Conservation (phyloP, 306 rosid species). For the Cucumis melo region DNA sequence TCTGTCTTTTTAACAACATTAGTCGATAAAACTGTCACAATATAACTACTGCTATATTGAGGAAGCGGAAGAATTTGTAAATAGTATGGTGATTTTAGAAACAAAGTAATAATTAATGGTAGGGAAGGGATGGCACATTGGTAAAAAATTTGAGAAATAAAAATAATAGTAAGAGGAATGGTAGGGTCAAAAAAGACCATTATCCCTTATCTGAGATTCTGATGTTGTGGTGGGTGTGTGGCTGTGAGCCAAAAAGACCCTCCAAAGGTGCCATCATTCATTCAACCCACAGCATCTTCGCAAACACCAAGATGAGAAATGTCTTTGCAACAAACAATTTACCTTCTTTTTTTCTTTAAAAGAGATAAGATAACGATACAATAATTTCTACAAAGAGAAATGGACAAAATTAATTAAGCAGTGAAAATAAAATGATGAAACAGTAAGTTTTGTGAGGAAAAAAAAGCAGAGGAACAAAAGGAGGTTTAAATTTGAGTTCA, state of each 20-base stretch:
- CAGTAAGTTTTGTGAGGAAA: constrained; percentile 10
- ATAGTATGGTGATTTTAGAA: too few relatives aligned
- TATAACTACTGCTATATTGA: too few relatives aligned
- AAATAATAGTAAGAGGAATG: background rate
- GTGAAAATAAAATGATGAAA: constrained; percentile 8
- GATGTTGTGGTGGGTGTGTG: constrained; percentile 62
- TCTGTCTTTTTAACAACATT: too few relatives aligned
- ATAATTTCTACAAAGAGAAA: background rate
- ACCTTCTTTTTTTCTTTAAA: background rate
- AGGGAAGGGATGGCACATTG: too few relatives aligned
- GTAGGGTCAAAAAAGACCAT: constrained; percentile 50
- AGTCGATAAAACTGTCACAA: too few relatives aligned
- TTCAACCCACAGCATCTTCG: constrained; percentile 43
- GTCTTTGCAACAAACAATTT: background rate
- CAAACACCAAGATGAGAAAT: constrained; percentile 5
- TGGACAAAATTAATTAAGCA: background rate
- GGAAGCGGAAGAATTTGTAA: too few relatives aligned
- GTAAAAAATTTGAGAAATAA: too few relatives aligned
- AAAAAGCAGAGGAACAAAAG: constrained; percentile 2
- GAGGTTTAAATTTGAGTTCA: constrained; percentile 10
- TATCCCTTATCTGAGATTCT: constrained; percentile 77
- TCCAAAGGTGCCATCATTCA: constrained; percentile 63
- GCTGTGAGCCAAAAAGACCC: constrained; percentile 40
- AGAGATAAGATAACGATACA: too few relatives aligned
- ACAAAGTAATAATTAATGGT: too few relatives aligned